Base-by-base conservation (phyloP, 1,284 basidiomycete genomes). In the Fomitiporia mediterranea region DNA sequence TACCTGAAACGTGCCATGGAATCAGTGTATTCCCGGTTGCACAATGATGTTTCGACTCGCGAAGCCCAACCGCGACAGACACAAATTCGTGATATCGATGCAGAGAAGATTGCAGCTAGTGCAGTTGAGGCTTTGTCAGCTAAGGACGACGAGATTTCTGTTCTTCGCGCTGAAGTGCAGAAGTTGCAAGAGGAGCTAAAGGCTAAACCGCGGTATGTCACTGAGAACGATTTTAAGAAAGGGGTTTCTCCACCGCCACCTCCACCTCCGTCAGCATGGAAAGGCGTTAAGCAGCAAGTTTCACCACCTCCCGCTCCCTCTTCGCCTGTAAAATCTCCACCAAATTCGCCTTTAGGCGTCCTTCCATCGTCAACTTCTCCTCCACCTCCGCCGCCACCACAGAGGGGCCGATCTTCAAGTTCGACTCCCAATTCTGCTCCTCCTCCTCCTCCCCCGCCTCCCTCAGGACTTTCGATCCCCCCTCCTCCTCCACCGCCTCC, bases 1-100 rank as follows among this genome's bases (percentile, higher is more conserved):
- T 90, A 86, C 64, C 76, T 94, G 47, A 92, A 93, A 65, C 84
- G 87, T 13, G 89, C 90, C 11, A 74, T 96, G 39, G 89, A 93
- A 68, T 87, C 89, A 5, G 87, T 95, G 5, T 91, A 91, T 67
- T 86, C 84, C 17, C 80, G 89, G 15, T 87, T 94, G 67, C 69
- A 75, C 39, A 74, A 79, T 62, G 75, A 80, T 62, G 69, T 76
- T 55, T 76, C 81, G 55, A 76, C 79, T 50, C 69, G 62, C 51
- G 72, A 72, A 43, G 74, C 71, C 53, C 70, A 74, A 2, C 30
- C 38, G 8, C 49, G 42, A 6, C 43, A 50, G 11, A 55, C 42
- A 0, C 57, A 59, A 23, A 40, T 55, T 13, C 48, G 39, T 13
- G 82, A 83, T 54, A 66, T 86, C 46, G 89, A 92, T 64, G 80